Conservation (phyloP, 805 yeast species). For the Schizosaccharomyces osmophilus region DNA sequence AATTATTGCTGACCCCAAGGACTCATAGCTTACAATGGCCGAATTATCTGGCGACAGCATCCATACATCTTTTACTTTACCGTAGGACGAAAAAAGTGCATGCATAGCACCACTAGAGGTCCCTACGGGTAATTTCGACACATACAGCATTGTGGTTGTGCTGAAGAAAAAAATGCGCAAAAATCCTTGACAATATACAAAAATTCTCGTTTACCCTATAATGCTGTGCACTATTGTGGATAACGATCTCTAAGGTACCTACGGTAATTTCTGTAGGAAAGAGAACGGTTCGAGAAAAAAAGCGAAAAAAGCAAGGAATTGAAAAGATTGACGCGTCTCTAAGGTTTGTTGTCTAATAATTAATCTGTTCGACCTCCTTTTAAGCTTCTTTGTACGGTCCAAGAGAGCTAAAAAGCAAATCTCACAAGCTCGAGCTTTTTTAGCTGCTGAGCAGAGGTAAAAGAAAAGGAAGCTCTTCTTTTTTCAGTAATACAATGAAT, state of each 20-base stretch:
- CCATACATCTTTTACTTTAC: constrained; percentile 27
- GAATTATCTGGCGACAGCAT: constrained; percentile 23
- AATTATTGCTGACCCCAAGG: constrained; percentile 49
- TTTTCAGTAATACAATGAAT: neutral
- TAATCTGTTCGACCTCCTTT: too few species aligned
- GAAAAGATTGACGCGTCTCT: too few species aligned
- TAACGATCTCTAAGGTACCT: too few species aligned
- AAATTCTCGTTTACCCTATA: neutral
- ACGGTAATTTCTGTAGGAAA: too few species aligned
- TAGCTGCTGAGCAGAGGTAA: neutral
- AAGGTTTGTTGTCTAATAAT: too few species aligned
- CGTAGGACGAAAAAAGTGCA: neutral
- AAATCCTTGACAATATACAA: neutral
- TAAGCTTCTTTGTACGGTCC: too few species aligned
- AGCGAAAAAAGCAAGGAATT: too few species aligned
- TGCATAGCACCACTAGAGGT: neutral
- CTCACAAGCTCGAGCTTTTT: too few species aligned
- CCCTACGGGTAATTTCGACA: neutral
- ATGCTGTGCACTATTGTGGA: too few species aligned
- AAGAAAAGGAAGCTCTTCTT: neutral
- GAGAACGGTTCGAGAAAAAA: too few species aligned
- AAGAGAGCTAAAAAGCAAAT: too few species aligned
- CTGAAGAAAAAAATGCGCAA: neutral
- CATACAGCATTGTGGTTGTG: neutral
- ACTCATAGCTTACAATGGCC: constrained; percentile 49